phyloP scores from a whole-genome alignment of 2,329 filamentous ascomycete species.

The Apiospora aurea region DNA sequence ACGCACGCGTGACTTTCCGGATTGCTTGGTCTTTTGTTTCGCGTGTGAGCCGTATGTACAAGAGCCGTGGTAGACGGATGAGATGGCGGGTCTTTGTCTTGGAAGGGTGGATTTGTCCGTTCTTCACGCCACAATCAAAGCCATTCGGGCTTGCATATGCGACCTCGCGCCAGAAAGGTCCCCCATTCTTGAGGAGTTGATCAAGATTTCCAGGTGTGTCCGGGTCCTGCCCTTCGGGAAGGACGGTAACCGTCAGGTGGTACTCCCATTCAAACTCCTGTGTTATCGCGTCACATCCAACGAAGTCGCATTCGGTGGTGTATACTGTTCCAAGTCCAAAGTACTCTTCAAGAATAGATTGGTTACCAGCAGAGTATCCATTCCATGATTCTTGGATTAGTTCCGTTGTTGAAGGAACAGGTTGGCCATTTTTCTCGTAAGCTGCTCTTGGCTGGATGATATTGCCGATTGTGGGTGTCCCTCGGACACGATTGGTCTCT shows the following conservation, averaged over 20 bases:
- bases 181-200: not conserved
- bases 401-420: slow-evolving; percentile 27
- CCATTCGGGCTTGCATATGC: not conserved
- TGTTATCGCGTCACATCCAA: not conserved
- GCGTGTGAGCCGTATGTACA: slow-evolving; percentile 70
- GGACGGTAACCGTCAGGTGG: not conserved
- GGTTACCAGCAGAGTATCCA: slow-evolving; percentile 71
- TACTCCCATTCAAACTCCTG: not conserved
- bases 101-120: not conserved
- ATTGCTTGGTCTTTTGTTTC: slow-evolving; percentile 38
- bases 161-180: too few species aligned
- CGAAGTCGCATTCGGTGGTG: not conserved
- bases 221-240: not conserved
- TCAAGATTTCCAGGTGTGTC: not conserved
- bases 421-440: slow-evolving; percentile 37
- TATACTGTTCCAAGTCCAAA: slow-evolving; percentile 53
- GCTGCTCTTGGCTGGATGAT: slow-evolving; percentile 29
- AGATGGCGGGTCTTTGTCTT: slow-evolving; percentile 47
- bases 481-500: slow-evolving; percentile 75
- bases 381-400: slow-evolving; percentile 77
- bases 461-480: slow-evolving; percentile 33
- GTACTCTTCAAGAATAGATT: slow-evolving; percentile 79
- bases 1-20: slow-evolving; percentile 80
- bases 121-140: slow-evolving; percentile 52
- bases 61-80: slow-evolving; percentile 78